Base-by-base conservation (phyloP, 75 land plant species). In the Adiantum capillusveneris region DNA sequence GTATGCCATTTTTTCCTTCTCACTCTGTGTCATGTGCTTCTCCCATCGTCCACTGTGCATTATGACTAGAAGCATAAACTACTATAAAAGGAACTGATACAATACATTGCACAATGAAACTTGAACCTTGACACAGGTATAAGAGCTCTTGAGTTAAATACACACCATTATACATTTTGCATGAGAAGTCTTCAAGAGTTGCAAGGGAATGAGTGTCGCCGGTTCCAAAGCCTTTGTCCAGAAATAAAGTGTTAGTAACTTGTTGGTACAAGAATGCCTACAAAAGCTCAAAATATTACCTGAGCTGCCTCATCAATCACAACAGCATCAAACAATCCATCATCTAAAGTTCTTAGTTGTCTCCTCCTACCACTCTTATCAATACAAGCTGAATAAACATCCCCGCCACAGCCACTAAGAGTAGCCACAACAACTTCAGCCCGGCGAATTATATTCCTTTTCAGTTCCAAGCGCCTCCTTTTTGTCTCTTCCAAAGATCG, bases 301-400 rank as follows among this genome's bases (percentile, higher is more conserved):
- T 94, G 98, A 44, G 85, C 91, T 56, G 98, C 98, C 78, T 94
- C 98, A 80, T 94, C 98, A 75, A 94, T 90, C 20, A 94, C 80
- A 49, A 94, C 96, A 41, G 85, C 96, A 80, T 90, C 90, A 76
- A 92, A 92, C 34, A 94, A 68, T 44, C 66, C 61, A n/a, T 76
- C 62, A 31, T 81, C 81, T 29, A 73, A 58, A 11, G 65, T 28
- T 45, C 42, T 63, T 3, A 58, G 70, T 65, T 62, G 68, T 36
- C 69, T 78, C 39, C 58, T 57, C 17, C 46, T 51, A 27, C 75
- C 71, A 16, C 67, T 31, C 19, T 76, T 76, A 68, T 92, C 97
- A 65, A 81, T 76, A 71, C 98, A 93, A n/a, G 81, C 90, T 54
- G 79, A 67, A 70, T 89, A 85, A 0, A 93, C 62, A 73, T 89